Evolutionary conservation across 2,329 filamentous ascomycete species (phyloP), one percentile per base, ranked within the genome.

Genomic region (Fusarium metavorans): DNA sequence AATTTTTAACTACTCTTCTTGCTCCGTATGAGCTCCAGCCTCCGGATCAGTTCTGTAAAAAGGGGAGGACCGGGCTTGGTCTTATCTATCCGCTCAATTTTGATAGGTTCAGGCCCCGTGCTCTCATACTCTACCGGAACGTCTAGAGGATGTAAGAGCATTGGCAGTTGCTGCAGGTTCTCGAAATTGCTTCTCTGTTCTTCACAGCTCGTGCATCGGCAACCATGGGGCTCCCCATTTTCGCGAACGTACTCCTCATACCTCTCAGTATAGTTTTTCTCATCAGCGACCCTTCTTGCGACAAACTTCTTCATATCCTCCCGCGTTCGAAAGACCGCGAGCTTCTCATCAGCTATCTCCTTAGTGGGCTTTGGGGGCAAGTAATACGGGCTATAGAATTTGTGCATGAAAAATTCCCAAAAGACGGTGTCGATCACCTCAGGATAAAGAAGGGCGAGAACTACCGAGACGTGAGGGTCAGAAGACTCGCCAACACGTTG

Each of bases 121-220:
- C 54, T 58, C 54, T 39, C 54, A 39, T 39, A 58, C 54, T 58
- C 54, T 58, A 58, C 34, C 34, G 54, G 54, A 7, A 58, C n/a
- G 9, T 58, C 54, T 13, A 58, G 16, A 39, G 32, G 54, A 20
- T 58, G 54, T 16, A 39, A 4, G 14, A 58, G 54, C 54, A 58
- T 58, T 3, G 54, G 54, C 4, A 58, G 54, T 25, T 58, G 54
- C 20, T 37, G 54, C 20, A 58, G 32, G 34, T 39, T 45, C 25
- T 60, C 57, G 6, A 60, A 60, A 45, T 43, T 20, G 9, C 10
- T 9, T 18, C 11, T 27, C 7, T 43, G 35, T 32, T 60, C 23
- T 60, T 60, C 10, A 41, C 37, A 60, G 18, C 57, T 30, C 35
- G 34, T n/a, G 37, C 57, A 60, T 37, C 4, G 25, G 57, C 57